Evolutionary conservation across 352 stramenopile species (phyloP).

Genomic region (Globisporangium paroecandrum): DNA sequence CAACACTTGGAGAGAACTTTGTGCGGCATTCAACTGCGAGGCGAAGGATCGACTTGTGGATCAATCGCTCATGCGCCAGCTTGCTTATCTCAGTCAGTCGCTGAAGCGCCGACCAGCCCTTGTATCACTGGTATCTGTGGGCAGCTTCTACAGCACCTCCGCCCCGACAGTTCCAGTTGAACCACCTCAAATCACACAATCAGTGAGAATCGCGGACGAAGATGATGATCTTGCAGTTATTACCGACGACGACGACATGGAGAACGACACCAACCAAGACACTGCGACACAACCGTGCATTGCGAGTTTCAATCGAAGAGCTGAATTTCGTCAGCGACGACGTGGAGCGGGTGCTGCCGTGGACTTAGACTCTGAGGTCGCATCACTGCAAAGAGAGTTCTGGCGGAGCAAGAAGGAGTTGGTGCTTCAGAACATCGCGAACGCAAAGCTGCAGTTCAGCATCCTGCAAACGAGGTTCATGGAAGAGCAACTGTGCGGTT

Average conservation of each 20-base stretch:
- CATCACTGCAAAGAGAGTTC: constrained; percentile 16
- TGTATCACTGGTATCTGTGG: neutral
- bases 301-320: neutral
- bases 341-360: neutral
- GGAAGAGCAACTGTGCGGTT: constrained; percentile 21
- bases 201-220: constrained; percentile 12
- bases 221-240: constrained; percentile 11
- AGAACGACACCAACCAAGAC: constrained; percentile 5
- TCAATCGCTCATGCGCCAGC: neutral
- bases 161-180: neutral
- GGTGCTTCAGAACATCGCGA: constrained; percentile 18
- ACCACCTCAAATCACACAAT: neutral
- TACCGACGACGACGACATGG: constrained; percentile 12
- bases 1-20: neutral
- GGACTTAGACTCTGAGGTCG: neutral
- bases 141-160: constrained; percentile 1
- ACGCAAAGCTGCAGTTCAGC: constrained; percentile 21
- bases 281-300: neutral
- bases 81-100: constrained; percentile 4
- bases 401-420: constrained; percentile 21
- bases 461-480: constrained; percentile 20
- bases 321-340: neutral
- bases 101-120: neutral
- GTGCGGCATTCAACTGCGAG: constrained; percentile 1
- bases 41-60: neutral